Evolutionary conservation across 176 grass and related monocot species (phyloP).

Genomic region (Oryza officinalis): DNA sequence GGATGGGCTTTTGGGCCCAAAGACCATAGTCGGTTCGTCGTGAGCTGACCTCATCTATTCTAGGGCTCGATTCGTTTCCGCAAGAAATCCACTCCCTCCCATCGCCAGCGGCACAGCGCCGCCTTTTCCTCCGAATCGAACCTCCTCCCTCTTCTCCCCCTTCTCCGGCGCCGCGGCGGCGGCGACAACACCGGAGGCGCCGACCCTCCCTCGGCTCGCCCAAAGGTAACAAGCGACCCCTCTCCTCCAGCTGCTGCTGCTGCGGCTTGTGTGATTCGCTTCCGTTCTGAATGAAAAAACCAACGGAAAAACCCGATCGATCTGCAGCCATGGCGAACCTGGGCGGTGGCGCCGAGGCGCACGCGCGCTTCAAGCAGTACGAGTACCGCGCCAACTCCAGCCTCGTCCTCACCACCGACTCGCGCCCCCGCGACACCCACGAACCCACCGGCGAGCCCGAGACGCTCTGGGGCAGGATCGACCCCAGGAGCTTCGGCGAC

Average conservation of each 20-base stretch:
- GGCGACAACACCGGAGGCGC: not conserved
- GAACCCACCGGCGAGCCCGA: constrained; percentile 94
- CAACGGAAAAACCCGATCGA: not conserved
- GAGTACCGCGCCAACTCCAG: constrained; percentile 89
- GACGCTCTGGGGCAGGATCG: constrained; percentile 77
- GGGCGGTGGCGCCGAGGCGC: constrained; percentile 85
- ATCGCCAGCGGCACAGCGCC: no score
- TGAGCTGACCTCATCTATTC: no score
- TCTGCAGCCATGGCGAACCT: constrained; percentile 53
- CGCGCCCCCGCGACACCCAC: constrained; percentile 87
- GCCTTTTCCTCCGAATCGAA: not conserved
- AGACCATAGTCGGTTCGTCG: no score
- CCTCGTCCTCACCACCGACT: constrained; percentile 90
- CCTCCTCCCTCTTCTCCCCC: no score
- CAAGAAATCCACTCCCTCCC: not conserved
- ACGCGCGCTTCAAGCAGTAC: constrained; percentile 94
- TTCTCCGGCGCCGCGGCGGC: no score
- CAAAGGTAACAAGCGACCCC: not conserved
- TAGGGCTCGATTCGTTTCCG: not conserved
- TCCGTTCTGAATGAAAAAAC: not conserved
- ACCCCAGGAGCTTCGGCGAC: constrained; percentile 75
- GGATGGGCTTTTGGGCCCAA: no score
- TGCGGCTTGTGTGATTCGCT: no score
- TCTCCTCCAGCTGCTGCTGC: no score
- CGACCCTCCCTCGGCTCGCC: no score